Percentiles rank a stretch among this genome's conserved stretches.
Evolutionary conservation across 2,329 filamentous ascomycete genomes (phyloP).

Genomic region (Fusarium nelsonii): DNA sequence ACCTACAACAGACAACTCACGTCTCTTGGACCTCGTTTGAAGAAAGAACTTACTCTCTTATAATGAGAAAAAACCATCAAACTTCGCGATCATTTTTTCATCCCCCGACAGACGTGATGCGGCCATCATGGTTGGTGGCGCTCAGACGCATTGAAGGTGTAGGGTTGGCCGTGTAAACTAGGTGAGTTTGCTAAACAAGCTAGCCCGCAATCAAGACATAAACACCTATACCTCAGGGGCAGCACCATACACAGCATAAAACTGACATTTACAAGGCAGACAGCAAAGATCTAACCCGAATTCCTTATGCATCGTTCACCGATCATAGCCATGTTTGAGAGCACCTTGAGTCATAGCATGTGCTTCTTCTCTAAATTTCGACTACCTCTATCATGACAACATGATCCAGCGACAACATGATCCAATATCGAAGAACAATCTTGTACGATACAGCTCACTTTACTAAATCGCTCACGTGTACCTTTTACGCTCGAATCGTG

Average conservation of each 20-base stretch:
- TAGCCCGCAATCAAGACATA: not conserved
- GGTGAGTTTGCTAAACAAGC: not conserved
- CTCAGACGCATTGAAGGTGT: not conserved
- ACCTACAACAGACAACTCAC: not conserved
- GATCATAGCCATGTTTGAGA: not conserved
- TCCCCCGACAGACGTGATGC: not conserved
- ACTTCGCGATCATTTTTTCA: not conserved
- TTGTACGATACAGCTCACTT: not conserved
- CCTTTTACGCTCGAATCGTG: not conserved
- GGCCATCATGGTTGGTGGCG: too few relatives aligned
- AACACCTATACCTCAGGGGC: too few relatives aligned
- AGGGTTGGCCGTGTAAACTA: slow-evolving; percentile 14
- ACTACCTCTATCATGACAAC: not conserved
- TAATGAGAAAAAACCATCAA: not conserved
- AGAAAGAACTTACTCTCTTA: too few relatives aligned
- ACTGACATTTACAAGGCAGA: too few relatives aligned
- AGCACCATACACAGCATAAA: too few relatives aligned
- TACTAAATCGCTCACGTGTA: too few relatives aligned
- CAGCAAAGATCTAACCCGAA: too few relatives aligned
- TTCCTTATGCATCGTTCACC: not conserved
- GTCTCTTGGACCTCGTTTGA: not conserved
- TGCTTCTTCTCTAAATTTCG: slow-evolving; percentile 24
- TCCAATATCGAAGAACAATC: not conserved
- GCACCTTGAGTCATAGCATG: slow-evolving; percentile 9
- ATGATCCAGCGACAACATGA: not conserved